Evolutionary conservation across 805 yeast genomes (phyloP).

Genomic region (Starmerella kuoi): DNA sequence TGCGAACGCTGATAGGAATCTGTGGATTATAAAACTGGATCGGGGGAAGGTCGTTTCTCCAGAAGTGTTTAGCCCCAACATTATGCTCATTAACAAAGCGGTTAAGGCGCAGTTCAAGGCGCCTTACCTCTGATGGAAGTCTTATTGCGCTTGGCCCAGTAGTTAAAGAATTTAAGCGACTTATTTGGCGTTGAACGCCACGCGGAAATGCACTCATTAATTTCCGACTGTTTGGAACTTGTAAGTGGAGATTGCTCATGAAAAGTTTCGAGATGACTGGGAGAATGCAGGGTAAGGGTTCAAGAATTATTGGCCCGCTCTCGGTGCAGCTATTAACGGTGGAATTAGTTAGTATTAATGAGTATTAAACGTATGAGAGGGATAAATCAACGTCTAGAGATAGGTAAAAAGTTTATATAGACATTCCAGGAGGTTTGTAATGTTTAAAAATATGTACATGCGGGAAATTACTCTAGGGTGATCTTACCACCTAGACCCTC

Average conservation of each 20-base stretch:
- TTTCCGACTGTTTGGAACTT: no score
- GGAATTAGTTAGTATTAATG: no score
- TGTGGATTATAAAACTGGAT: conserved; percentile 74
- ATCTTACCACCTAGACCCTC: conserved; percentile 95
- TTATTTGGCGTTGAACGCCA: conserved; percentile 24
- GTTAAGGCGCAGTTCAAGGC: conserved; percentile 23
- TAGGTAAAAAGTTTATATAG: no score
- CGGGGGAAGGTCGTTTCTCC: conserved; percentile 64
- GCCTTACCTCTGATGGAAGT: conserved; percentile 21
- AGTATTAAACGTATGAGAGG: no score
- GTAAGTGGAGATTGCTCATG: neutral
- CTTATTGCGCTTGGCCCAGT: conserved; percentile 26
- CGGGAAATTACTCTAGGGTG: conserved; percentile 72
- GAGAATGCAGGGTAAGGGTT: no score
- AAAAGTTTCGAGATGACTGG: conserved; percentile 1
- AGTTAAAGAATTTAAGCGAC: conserved; percentile 23
- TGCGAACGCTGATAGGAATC: conserved; percentile 46
- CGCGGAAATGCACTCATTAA: conserved; percentile 18
- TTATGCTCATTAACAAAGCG: conserved; percentile 14
- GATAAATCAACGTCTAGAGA: no score
- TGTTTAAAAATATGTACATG: no score
- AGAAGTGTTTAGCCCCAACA: conserved; percentile 42
- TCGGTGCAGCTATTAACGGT: no score
- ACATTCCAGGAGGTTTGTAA: no score
- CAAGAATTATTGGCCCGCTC: no score